Percentiles rank a stretch among this genome's conserved stretches.
These are phyloP conservation scores for Paraphaeosphaeria minitans DNA, from an alignment of 2,329 filamentous ascomycete genomes.

Conservation along the genomic window DNA sequence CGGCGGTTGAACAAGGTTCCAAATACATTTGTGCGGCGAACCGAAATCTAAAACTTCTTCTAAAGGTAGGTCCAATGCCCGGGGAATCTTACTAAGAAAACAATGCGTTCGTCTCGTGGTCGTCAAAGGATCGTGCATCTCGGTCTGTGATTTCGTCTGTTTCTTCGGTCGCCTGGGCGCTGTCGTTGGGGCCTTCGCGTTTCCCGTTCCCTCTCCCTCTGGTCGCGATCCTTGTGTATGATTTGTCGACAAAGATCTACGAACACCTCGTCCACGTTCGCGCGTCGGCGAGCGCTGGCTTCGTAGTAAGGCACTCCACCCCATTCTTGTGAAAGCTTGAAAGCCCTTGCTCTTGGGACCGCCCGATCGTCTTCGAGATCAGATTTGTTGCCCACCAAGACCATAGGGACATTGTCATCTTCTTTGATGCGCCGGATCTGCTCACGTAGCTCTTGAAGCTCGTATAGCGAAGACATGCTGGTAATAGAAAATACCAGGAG, in stretches of 20 bases:
- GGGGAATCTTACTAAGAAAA: slow-evolving; percentile 9
- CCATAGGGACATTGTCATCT: slow-evolving; percentile 79
- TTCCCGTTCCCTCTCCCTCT: slow-evolving; percentile 28
- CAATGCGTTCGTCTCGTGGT: background rate
- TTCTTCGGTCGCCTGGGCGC: slow-evolving; percentile 2
- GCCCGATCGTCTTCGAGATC: slow-evolving; percentile 85
- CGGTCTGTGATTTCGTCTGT: slow-evolving; percentile 4
- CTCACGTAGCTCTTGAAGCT: slow-evolving; percentile 80
- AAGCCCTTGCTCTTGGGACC: slow-evolving; percentile 78
- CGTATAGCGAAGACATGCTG: slow-evolving; percentile 79
- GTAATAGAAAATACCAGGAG: slow-evolving; percentile 92
- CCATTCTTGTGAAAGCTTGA: slow-evolving; percentile 85
- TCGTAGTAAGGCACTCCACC: slow-evolving; percentile 88
- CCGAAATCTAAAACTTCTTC: slow-evolving; percentile 5
- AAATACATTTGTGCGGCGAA: slow-evolving; percentile 5
- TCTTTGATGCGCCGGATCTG: slow-evolving; percentile 93
- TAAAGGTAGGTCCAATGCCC: slow-evolving; percentile 5
- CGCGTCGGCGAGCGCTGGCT: slow-evolving; percentile 78
- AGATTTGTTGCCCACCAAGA: slow-evolving; percentile 84
- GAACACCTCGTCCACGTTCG: slow-evolving; percentile 91
- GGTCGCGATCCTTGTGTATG: slow-evolving; percentile 69
- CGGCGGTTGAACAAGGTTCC: background rate
- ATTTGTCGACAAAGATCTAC: slow-evolving; percentile 83
- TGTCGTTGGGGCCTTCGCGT: background rate
- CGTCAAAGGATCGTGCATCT: slow-evolving; percentile 6